These are phyloP conservation scores for Teratosphaeriaceae sp. DNA, from an alignment of 2,329 filamentous ascomycete genomes.

Conservation along the genomic window DNA sequence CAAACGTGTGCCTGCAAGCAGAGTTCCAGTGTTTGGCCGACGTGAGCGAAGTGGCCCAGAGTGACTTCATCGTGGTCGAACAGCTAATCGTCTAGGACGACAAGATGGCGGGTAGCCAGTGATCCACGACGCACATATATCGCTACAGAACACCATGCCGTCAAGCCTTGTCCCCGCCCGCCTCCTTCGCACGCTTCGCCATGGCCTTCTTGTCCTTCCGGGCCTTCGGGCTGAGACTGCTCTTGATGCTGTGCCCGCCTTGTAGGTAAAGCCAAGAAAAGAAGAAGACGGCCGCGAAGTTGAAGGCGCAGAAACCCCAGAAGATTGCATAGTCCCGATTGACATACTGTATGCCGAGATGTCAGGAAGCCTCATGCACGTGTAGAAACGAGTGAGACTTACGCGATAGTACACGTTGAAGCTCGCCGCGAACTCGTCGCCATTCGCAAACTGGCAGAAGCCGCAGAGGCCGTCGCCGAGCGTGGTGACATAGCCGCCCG, in stretches of 20 bases:
- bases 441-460: constrained; percentile 58
- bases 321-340: constrained; percentile 65
- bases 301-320: constrained; percentile 59
- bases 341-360: constrained; percentile 46
- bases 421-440: constrained; percentile 40
- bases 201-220: constrained; percentile 29
- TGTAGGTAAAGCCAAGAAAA: constrained; percentile 53
- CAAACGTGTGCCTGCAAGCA: too few relatives aligned
- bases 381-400: too few relatives aligned
- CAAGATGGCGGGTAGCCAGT: too few relatives aligned
- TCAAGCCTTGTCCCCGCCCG: constrained; percentile 3
- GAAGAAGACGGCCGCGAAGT: constrained; percentile 48
- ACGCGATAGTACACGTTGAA: constrained; percentile 38
- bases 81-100: too few relatives aligned
- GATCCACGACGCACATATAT: too few relatives aligned
- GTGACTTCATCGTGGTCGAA: too few relatives aligned
- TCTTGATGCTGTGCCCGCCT: constrained; percentile 32
- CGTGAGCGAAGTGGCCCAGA: too few relatives aligned
- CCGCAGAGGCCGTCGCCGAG: constrained; percentile 54
- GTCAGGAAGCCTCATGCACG: too few relatives aligned
- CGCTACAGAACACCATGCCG: background rate
- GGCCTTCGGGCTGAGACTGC: constrained; percentile 27
- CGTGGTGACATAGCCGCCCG: constrained; percentile 56
- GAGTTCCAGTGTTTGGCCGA: too few relatives aligned
- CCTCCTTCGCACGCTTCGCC: constrained; percentile 21